phyloP scores from a whole-genome alignment of 2,329 filamentous ascomycete species.

The Aspergillus pseudoviridinutans region DNA sequence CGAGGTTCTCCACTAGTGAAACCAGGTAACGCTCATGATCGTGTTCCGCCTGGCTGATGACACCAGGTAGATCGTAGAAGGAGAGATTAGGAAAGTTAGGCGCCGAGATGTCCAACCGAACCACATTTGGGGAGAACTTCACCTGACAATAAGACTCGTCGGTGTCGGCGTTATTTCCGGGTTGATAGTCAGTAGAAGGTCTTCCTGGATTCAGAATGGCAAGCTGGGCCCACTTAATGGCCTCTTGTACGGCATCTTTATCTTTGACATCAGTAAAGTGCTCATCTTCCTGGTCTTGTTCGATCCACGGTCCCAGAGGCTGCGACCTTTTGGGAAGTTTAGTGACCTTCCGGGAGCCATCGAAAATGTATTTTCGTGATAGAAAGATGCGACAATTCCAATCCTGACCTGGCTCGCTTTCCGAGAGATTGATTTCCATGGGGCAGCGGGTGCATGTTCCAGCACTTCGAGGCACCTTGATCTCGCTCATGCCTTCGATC shows the following conservation, averaged over 20 bases:
- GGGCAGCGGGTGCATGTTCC: conserved; percentile 79
- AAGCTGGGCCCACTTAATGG: conserved; percentile 70
- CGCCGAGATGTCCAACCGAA: conserved; percentile 70
- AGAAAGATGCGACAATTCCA: conserved; percentile 70
- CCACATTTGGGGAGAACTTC: conserved; percentile 77
- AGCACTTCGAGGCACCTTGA: conserved; percentile 66
- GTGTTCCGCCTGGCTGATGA: conserved; percentile 67
- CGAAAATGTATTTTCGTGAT: conserved; percentile 60
- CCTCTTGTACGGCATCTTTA: conserved; percentile 60
- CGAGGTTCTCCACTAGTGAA: conserved; percentile 66
- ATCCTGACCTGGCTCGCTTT: conserved; percentile 37
- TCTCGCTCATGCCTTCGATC: conserved; percentile 59
- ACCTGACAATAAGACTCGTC: conserved; percentile 42
- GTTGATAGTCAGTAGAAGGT: conserved; percentile 52
- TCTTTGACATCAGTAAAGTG: conserved; percentile 63
- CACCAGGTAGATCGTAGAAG: conserved; percentile 81
- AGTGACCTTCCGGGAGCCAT: conserved; percentile 32
- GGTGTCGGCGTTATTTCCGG: conserved; percentile 41
- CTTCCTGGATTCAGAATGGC: conserved; percentile 68
- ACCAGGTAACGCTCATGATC: conserved; percentile 66
- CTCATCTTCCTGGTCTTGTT: conserved; percentile 43
- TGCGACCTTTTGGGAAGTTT: conserved; percentile 48
- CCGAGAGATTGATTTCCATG: conserved; percentile 69
- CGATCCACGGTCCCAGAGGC: conserved; percentile 64
- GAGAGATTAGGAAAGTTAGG: conserved; percentile 68